These are phyloP conservation scores for Sporopachydermia quercuum DNA, from an alignment of 805 yeast genomes.

Conservation along the genomic window DNA sequence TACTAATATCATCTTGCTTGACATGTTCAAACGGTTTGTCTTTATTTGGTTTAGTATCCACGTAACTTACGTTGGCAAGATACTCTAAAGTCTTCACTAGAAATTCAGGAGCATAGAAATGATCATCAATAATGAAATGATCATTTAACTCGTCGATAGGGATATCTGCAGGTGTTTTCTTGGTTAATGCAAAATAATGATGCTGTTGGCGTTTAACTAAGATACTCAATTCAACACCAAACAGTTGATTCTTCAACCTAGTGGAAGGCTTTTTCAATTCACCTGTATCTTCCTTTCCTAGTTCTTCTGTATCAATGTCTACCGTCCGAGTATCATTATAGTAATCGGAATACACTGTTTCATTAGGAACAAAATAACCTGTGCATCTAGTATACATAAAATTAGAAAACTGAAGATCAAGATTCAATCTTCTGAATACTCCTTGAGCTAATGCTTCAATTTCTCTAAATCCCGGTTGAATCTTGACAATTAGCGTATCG, in stretches of 20 bases:
- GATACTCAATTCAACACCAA: conserved; percentile 41
- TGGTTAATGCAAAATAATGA: not conserved
- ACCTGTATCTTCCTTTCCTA: conserved; percentile 25
- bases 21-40: not conserved
- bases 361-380: conserved; percentile 47
- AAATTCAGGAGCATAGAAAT: conserved; percentile 32
- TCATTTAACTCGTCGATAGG: conserved; percentile 40
- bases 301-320: too few species aligned
- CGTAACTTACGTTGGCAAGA: conserved; percentile 21
- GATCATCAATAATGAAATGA: conserved; percentile 17
- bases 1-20: not conserved
- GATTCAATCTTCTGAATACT: conserved; percentile 39
- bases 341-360: conserved; percentile 46
- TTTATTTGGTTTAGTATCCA: conserved; percentile 24
- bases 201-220: not conserved
- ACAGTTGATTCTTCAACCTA: conserved; percentile 33
- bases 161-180: conserved; percentile 40
- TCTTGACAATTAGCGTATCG: conserved; percentile 1
- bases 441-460: not conserved
- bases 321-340: too few species aligned
- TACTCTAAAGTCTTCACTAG: not conserved
- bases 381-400: conserved; percentile 40
- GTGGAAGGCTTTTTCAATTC: not conserved
- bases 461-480: not conserved
- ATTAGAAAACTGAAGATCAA: conserved; percentile 36